A percentile compares a stretch with the other conserved stretches of the same genome.
Evolutionary conservation across 2,329 filamentous ascomycete species (phyloP).

Genomic region (Aspergillus caelatus): DNA sequence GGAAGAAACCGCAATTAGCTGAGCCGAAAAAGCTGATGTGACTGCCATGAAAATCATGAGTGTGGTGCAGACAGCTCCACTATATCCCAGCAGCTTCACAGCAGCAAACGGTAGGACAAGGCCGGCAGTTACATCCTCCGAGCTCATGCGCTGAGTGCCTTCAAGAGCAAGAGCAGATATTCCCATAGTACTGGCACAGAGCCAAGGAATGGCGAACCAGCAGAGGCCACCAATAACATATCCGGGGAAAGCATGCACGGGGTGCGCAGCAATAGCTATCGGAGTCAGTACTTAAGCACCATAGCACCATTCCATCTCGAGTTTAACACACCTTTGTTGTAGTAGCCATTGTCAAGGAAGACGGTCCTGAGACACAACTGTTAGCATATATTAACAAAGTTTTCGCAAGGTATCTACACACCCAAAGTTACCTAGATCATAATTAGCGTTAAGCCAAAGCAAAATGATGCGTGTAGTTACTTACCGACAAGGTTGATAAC

Average conservation of each 20-base stretch:
- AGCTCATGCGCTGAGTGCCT: constrained; percentile 70
- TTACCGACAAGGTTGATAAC: constrained; percentile 88
- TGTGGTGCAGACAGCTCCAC: constrained; percentile 76
- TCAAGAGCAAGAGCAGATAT: constrained; percentile 80
- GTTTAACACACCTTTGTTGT: constrained; percentile 65
- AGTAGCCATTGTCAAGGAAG: constrained; percentile 84
- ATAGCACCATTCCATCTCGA: background rate
- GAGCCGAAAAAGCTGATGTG: constrained; percentile 78
- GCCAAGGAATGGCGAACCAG: constrained; percentile 93
- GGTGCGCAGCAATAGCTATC: constrained; percentile 77
- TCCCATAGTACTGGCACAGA: constrained; percentile 86
- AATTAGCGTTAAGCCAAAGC: constrained; percentile 3
- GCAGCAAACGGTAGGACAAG: constrained; percentile 84
- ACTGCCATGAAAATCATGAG: constrained; percentile 90
- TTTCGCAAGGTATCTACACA: constrained; percentile 12
- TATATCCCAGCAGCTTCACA: constrained; percentile 78
- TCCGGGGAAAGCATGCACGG: constrained; percentile 81
- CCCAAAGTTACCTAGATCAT: constrained; percentile 33
- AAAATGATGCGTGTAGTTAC: constrained; percentile 52
- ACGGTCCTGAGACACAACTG: constrained; percentile 58
- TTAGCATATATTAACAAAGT: constrained; percentile 12
- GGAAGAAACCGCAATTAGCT: constrained; percentile 83
- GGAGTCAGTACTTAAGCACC: constrained; percentile 4
- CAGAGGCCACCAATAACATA: constrained; percentile 84
- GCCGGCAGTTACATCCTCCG: constrained; percentile 77